A percentile compares a stretch with the other conserved stretches of the same genome.
phyloP scores from a whole-genome alignment of 768 basidiomycete species.

The Boletus coccyginus region DNA sequence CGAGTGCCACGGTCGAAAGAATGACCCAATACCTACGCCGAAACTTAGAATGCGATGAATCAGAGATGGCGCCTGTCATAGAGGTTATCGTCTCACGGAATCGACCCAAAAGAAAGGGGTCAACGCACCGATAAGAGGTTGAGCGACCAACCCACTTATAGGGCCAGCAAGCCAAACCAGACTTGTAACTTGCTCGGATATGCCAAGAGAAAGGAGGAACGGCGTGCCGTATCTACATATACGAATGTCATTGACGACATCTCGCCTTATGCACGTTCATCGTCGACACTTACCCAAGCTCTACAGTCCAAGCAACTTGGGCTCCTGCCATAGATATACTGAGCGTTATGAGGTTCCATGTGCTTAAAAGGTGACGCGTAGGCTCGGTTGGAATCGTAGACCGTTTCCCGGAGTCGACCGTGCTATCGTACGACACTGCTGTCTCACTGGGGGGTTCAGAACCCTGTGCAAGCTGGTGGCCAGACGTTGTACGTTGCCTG shows the following conservation, averaged over 20 bases:
- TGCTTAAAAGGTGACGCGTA: slow-evolving; percentile 31
- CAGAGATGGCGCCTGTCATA: slow-evolving; percentile 83
- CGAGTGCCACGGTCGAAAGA: slow-evolving; percentile 80
- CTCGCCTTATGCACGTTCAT: background rate
- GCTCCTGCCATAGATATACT: slow-evolving; percentile 93
- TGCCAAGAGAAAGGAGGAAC: slow-evolving; percentile 74
- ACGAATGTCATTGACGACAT: background rate
- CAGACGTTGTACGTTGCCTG: slow-evolving; percentile 29
- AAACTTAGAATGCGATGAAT: slow-evolving; percentile 87
- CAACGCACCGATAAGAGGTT: slow-evolving; percentile 89
- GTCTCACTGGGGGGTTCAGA: slow-evolving; percentile 20
- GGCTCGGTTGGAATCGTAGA: slow-evolving; percentile 19
- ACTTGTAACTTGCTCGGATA: slow-evolving; percentile 88
- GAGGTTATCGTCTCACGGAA: slow-evolving; percentile 3
- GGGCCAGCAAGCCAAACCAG: slow-evolving; percentile 96
- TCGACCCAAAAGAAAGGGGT: background rate
- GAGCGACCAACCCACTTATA: slow-evolving; percentile 91
- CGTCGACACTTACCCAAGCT: slow-evolving; percentile 67
- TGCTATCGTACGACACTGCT: slow-evolving; percentile 30
- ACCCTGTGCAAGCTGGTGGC: slow-evolving; percentile 22
- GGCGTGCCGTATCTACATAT: slow-evolving; percentile 86
- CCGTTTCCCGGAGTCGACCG: slow-evolving; percentile 30
- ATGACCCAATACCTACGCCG: slow-evolving; percentile 91
- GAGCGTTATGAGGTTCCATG: slow-evolving; percentile 77
- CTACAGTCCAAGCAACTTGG: slow-evolving; percentile 94